Conservation (phyloP, 2,329 filamentous ascomycete genomes). For the Penicillium sp. region DNA sequence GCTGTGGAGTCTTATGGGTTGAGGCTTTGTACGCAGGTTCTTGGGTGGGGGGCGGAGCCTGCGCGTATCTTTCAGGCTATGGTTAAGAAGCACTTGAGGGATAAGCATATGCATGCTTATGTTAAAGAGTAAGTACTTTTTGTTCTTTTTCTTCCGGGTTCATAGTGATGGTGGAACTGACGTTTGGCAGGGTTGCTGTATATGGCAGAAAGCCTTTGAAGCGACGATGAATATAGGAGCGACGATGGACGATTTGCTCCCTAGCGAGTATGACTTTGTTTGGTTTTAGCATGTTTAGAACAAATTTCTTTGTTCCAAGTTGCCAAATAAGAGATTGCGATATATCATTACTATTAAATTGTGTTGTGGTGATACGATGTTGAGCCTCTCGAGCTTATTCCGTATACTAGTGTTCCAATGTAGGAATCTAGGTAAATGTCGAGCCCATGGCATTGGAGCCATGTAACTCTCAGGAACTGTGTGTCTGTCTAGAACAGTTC, state of each 20-base stretch:
- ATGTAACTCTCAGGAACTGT: neutral
- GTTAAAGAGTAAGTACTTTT: too few relatives aligned
- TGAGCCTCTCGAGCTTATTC: neutral
- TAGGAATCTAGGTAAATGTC: neutral
- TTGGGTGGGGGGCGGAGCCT: too few relatives aligned
- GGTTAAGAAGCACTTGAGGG: too few relatives aligned
- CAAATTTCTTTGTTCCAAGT: neutral
- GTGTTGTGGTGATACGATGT: neutral
- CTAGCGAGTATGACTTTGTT: neutral
- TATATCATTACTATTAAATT: neutral
- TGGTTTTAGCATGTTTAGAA: neutral
- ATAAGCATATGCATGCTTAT: too few relatives aligned
- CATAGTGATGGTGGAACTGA: too few relatives aligned
- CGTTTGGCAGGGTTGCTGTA: neutral
- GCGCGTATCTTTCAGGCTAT: too few relatives aligned
- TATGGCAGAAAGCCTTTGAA: conserved; percentile 8
- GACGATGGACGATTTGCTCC: too few relatives aligned
- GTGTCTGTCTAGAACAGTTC: neutral
- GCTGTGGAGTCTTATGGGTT: too few relatives aligned
- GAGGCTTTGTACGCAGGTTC: too few relatives aligned
- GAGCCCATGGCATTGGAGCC: neutral
- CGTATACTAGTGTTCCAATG: neutral
- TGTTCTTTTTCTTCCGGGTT: too few relatives aligned
- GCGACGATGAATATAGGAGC: neutral
- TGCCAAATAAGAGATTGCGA: neutral